Conservation (phyloP, 768 basidiomycete species). For the Cystofilobasidium capitatum region DNA sequence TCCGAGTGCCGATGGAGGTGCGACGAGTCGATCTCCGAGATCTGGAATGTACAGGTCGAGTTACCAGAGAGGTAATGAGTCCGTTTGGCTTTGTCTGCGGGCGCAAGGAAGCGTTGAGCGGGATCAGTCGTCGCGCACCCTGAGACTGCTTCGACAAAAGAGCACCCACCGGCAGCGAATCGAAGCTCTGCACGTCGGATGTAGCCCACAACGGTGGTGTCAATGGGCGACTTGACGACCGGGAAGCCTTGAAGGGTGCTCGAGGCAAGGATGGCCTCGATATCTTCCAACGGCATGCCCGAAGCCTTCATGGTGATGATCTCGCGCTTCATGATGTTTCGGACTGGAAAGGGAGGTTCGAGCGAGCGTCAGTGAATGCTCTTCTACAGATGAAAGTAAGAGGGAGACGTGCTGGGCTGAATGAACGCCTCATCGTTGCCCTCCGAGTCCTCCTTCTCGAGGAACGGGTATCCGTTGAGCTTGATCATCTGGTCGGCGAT, state of each 20-base stretch:
- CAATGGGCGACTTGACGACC: conserved; percentile 57
- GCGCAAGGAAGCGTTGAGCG: neutral
- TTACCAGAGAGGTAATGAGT: conserved; percentile 53
- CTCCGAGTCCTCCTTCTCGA: conserved; percentile 76
- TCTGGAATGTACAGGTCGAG: conserved; percentile 62
- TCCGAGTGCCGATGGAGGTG: conserved; percentile 29
- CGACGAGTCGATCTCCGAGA: conserved; percentile 39
- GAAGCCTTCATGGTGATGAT: conserved; percentile 60
- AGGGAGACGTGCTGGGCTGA: conserved; percentile 53
- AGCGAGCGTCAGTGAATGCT: neutral
- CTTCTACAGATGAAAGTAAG: neutral
- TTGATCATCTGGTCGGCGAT: conserved; percentile 96
- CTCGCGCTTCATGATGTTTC: conserved; percentile 79
- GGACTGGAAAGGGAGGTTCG: conserved; percentile 49
- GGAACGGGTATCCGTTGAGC: conserved; percentile 93
- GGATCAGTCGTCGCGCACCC: no score
- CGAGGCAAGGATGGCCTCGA: conserved; percentile 62
- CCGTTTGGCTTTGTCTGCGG: conserved; percentile 60
- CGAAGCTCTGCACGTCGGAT: conserved; percentile 76
- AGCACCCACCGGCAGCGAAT: conserved; percentile 64
- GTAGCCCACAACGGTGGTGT: conserved; percentile 64
- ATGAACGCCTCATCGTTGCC: conserved; percentile 60
- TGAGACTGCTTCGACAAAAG: neutral
- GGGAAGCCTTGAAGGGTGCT: conserved; percentile 86
- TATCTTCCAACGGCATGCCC: conserved; percentile 64